A percentile compares a stretch with the other conserved stretches of the same genome.
These are phyloP conservation scores for Ascochyta lentis DNA, from an alignment of 2,329 filamentous ascomycete species.

Conservation along the genomic window DNA sequence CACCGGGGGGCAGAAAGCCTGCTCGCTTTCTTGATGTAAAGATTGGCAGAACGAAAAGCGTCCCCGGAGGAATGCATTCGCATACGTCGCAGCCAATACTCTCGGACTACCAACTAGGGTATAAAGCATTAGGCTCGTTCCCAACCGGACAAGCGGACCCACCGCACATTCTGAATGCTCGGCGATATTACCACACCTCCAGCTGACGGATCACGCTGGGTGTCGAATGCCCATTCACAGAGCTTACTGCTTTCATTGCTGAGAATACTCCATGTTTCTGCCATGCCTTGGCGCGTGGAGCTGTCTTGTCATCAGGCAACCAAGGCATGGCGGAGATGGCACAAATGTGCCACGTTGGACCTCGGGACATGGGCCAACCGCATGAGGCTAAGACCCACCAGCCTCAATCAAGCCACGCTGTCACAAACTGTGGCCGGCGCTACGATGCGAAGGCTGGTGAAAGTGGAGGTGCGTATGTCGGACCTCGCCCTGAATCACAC, in stretches of 20 bases:
- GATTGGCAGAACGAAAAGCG: slow-evolving; percentile 2
- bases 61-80: slow-evolving; percentile 11
- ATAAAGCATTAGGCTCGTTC: slow-evolving; percentile 14
- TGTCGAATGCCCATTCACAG: background rate
- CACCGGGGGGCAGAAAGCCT: background rate
- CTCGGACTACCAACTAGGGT: slow-evolving; percentile 18
- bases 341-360: slow-evolving; percentile 20
- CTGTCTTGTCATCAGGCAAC: slow-evolving; percentile 9
- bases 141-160: slow-evolving; percentile 22
- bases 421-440: slow-evolving; percentile 20
- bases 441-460: slow-evolving; percentile 28
- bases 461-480: slow-evolving; percentile 26
- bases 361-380: slow-evolving; percentile 19
- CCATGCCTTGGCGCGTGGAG: slow-evolving; percentile 16
- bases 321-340: slow-evolving; percentile 29
- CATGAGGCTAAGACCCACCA: slow-evolving; percentile 34
- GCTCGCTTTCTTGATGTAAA: slow-evolving; percentile 7
- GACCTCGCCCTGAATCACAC: slow-evolving; percentile 26
- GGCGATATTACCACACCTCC: slow-evolving; percentile 9
- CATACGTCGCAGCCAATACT: slow-evolving; percentile 24
- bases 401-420: slow-evolving; percentile 41
- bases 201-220: background rate
- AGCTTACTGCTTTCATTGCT: background rate
- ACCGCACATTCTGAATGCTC: slow-evolving; percentile 16
- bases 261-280: slow-evolving; percentile 11